Evolutionary conservation across 495 filamentous ascomycete genomes (phyloP).

Genomic region (Bacidia gigantensis): DNA sequence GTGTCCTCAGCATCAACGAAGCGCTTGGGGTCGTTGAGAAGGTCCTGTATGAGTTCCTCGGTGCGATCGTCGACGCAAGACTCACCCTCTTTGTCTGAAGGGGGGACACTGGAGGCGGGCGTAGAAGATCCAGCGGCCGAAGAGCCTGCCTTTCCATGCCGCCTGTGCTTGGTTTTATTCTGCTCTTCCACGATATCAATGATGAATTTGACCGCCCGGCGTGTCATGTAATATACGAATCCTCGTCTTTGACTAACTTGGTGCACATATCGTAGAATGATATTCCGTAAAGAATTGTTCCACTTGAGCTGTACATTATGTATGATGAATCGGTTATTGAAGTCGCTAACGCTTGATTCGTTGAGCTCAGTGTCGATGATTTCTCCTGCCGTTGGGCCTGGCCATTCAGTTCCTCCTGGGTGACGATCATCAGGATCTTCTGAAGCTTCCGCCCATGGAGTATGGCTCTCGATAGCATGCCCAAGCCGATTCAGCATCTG

Average conservation of each 20-base stretch:
- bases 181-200: constrained; percentile 95
- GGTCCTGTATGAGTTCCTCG: constrained; percentile 73
- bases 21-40: constrained; percentile 71
- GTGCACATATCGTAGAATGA: constrained; percentile 92
- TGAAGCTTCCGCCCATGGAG: constrained; percentile 18
- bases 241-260: constrained; percentile 92
- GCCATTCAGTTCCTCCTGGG: not conserved
- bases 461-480: constrained; percentile 36
- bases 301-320: constrained; percentile 97
- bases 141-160: constrained; percentile 30
- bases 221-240: constrained; percentile 95
- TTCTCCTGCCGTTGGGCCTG: too few relatives aligned
- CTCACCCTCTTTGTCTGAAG: constrained; percentile 34
- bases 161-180: constrained; percentile 42
- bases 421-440: constrained; percentile 15
- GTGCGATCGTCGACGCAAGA: constrained; percentile 68
- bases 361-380: constrained; percentile 33
- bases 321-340: constrained; percentile 95
- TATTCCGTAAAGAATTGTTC: constrained; percentile 92
- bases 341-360: constrained; percentile 71
- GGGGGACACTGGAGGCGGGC: constrained; percentile 24
- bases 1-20: constrained; percentile 62
- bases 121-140: constrained; percentile 23
- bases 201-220: constrained; percentile 93
- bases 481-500: constrained; percentile 57